Evolutionary conservation across 139 green algal genomes (phyloP).

Genomic region (Volvox africanus): DNA sequence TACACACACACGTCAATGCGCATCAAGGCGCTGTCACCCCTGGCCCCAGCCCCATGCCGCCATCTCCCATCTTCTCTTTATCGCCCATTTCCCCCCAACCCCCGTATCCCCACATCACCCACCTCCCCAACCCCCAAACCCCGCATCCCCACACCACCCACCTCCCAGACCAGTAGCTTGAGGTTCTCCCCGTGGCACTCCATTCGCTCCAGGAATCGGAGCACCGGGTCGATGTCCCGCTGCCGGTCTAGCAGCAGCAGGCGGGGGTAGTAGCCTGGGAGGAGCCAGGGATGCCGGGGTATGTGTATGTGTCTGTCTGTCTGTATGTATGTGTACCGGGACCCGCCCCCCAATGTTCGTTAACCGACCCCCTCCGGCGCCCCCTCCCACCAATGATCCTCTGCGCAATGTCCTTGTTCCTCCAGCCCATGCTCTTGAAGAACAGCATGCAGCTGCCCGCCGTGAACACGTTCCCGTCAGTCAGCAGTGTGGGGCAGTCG

Average conservation of each 20-base stretch:
- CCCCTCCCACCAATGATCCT: conserved; percentile 18
- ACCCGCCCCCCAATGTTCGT: neutral
- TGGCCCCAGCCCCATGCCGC: too few relatives aligned
- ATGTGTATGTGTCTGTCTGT: too few relatives aligned
- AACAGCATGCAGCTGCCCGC: conserved; percentile 42
- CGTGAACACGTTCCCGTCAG: conserved; percentile 26
- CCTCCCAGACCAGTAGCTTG: conserved; percentile 49
- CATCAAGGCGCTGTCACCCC: too few relatives aligned
- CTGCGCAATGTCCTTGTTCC: conserved; percentile 39
- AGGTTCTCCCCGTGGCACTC: conserved; percentile 28
- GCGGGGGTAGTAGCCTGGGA: conserved; percentile 39
- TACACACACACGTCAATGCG: neutral
- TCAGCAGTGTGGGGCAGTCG: conserved; percentile 36
- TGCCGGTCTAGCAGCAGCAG: conserved; percentile 37
- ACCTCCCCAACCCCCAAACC: neutral
- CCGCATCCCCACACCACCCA: neutral
- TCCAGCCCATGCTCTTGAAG: conserved; percentile 47
- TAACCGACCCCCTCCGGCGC: too few relatives aligned
- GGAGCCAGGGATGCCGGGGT: neutral
- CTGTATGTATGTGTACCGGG: too few relatives aligned
- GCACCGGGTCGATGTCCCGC: conserved; percentile 43
- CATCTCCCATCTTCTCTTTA: too few relatives aligned
- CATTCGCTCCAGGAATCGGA: conserved; percentile 30
- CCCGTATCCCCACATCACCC: neutral
- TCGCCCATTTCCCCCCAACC: neutral